Base-by-base conservation (phyloP, 345 rosid species). In the Ailanthus altissimus region DNA sequence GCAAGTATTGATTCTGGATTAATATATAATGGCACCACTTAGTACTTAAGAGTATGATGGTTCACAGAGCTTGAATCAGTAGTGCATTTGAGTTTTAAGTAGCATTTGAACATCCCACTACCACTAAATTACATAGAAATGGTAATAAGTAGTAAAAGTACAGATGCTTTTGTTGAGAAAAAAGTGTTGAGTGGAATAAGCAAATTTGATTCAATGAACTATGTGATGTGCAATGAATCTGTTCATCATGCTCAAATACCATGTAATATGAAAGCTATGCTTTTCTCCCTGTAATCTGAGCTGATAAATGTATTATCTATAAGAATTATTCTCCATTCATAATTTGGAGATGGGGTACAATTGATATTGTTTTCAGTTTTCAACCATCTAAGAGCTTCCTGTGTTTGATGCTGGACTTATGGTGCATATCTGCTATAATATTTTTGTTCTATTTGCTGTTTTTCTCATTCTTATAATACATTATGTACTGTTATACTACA, bases 341-440 rank as follows among this genome's bases (percentile, higher is more conserved):
- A 23, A 66, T 46, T 47, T 81, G 61, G 59, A 76, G 73, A 70
- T 84, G 26, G 72, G 61, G 73, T 59, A 70, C 50, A n/a, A 25
- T 32, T 45, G 50, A 60, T 72, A 42, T 42, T 46, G 43, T 42
- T 66, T 63, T 59, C 26, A 50, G 63, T 64, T 67, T 59, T 68
- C 5, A 68, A 60, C 65, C 65, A 67, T 73, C 77, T 54, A 20
- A 16, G 78, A 57, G 26, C 63, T 56, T 74, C 77, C 75, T 80
- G 69, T 81, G 26, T 28, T 40, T 75, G 73, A 75, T 63, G 80
- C 80, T 72, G 77, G 51, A 78, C 21, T 53, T 77, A 70, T 70
- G 26, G 25, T 81, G 76, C 79, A 61, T 66, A 75, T 58, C 51
- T 53, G 64, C 40, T 46, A 15, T 18, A 73, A 50, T 67, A 10